Evolutionary conservation across 495 filamentous ascomycete genomes (phyloP).

Genomic region (Hyaloscypha hepaticicola): DNA sequence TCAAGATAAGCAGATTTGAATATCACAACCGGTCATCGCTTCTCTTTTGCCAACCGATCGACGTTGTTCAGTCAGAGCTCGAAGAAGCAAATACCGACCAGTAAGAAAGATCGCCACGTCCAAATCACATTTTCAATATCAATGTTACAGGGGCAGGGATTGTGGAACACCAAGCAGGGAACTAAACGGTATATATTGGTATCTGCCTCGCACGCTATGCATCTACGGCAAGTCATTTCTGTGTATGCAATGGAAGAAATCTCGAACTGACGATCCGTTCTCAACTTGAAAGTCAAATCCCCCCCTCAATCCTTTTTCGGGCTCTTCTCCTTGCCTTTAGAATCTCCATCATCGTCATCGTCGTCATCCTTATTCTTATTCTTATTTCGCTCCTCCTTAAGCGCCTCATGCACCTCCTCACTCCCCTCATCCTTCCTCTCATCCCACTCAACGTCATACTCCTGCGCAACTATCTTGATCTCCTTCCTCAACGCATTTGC

Average conservation of each 20-base stretch:
- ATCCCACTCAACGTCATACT: slow-evolving; percentile 96
- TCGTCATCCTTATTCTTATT: slow-evolving; percentile 45
- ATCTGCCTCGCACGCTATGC: background rate
- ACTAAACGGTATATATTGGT: background rate
- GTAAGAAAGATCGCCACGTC: too few species aligned
- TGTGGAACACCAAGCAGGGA: background rate
- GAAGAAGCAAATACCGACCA: too few species aligned
- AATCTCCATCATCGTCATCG: slow-evolving; percentile 33
- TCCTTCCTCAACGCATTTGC: slow-evolving; percentile 77
- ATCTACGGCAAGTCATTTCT: background rate
- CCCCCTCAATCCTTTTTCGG: slow-evolving; percentile 25
- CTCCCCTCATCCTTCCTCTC: slow-evolving; percentile 76
- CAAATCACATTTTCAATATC: too few species aligned
- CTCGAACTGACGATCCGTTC: too few species aligned
- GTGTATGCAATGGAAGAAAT: too few species aligned
- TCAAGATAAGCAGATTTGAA: too few species aligned
- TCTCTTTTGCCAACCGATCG: too few species aligned
- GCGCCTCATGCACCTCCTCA: slow-evolving; percentile 66
- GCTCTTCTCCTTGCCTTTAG: slow-evolving; percentile 42
- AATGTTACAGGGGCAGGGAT: background rate
- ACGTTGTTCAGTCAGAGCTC: too few species aligned
- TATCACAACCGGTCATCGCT: too few species aligned
- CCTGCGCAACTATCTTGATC: slow-evolving; percentile 76
- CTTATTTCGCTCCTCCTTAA: slow-evolving; percentile 60
- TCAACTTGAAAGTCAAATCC: too few species aligned